Conservation (phyloP, 1,139 yeast species). For the Pichia sp. region DNA sequence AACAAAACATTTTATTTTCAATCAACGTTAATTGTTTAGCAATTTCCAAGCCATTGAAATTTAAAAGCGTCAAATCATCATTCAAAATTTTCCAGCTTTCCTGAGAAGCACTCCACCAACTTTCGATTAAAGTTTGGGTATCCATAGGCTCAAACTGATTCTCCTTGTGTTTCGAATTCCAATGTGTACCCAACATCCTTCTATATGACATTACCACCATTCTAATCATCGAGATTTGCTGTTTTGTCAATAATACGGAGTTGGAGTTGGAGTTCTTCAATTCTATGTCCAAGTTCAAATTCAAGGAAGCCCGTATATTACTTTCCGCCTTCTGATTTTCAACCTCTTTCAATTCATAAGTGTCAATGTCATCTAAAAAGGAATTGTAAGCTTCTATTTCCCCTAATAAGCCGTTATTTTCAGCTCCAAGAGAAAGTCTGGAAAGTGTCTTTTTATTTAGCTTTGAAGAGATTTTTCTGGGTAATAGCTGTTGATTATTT, state of each 20-base stretch:
- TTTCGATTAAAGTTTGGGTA: constrained; percentile 30
- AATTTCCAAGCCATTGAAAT: constrained; percentile 72
- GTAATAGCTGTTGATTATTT: constrained; percentile 39
- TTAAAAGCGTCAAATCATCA: constrained; percentile 48
- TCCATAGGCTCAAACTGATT: constrained; percentile 27
- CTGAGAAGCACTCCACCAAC: constrained; percentile 38
- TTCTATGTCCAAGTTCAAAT: constrained; percentile 27
- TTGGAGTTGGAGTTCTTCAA: constrained; percentile 24
- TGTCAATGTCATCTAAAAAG: constrained; percentile 39
- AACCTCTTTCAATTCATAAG: constrained; percentile 45
- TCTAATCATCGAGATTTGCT: constrained; percentile 42
- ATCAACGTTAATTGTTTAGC: constrained; percentile 83
- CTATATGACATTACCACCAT: constrained; percentile 46
- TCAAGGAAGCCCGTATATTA: constrained; percentile 24
- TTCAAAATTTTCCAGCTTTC: constrained; percentile 33
- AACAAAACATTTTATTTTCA: constrained; percentile 67
- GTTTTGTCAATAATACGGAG: constrained; percentile 32
- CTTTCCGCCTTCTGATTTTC: constrained; percentile 33
- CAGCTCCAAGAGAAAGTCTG: constrained; percentile 24
- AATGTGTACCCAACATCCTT: constrained; percentile 46
- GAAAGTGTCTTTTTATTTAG: constrained; percentile 29
- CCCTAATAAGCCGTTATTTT: constrained; percentile 20
- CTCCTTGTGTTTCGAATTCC: constrained; percentile 31
- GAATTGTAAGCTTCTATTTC: constrained; percentile 31
- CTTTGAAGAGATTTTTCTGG: constrained; percentile 38